These are phyloP conservation scores for Hymenoscyphus albidus DNA, from an alignment of 2,329 filamentous ascomycete genomes.

Conservation along the genomic window DNA sequence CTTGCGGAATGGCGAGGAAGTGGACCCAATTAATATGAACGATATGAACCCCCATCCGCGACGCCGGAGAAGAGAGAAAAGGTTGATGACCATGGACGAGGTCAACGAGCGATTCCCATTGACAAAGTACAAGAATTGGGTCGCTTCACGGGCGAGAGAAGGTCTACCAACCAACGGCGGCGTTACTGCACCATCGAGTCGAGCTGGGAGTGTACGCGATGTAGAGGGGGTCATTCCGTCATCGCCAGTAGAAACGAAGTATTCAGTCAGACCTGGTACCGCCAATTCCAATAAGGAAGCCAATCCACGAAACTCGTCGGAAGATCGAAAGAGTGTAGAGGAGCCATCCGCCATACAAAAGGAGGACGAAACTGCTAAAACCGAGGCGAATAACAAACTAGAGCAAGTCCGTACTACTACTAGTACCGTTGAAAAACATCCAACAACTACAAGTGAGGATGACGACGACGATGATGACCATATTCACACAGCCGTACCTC, in stretches of 20 bases:
- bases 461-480: constrained; percentile 68
- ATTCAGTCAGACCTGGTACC: constrained; percentile 36
- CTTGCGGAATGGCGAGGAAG: constrained; percentile 70
- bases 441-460: constrained; percentile 42
- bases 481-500: constrained; percentile 76
- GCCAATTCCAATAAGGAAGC: constrained; percentile 21
- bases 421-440: constrained; percentile 37
- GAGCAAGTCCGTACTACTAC: constrained; percentile 31
- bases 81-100: constrained; percentile 98
- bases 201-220: constrained; percentile 69
- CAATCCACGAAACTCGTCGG: constrained; percentile 16
- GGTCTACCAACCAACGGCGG: constrained; percentile 82
- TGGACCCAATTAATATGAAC: constrained; percentile 83
- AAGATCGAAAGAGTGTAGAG: constrained; percentile 23
- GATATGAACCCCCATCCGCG: constrained; percentile 76
- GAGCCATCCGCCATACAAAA: constrained; percentile 22
- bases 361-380: constrained; percentile 21
- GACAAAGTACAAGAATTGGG: constrained; percentile 95
- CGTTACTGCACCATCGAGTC: constrained; percentile 69
- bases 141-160: constrained; percentile 74
- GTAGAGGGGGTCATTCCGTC: constrained; percentile 52
- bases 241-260: constrained; percentile 33
- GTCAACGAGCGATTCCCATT: constrained; percentile 97
- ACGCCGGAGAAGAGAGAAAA: constrained; percentile 89
- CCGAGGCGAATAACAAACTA: constrained; percentile 27